Percentiles rank a stretch among this genome's conserved stretches.
These are phyloP conservation scores for Oenanthe sinensis DNA, from an alignment of 129 eudicot genomes.

Conservation along the genomic window DNA sequence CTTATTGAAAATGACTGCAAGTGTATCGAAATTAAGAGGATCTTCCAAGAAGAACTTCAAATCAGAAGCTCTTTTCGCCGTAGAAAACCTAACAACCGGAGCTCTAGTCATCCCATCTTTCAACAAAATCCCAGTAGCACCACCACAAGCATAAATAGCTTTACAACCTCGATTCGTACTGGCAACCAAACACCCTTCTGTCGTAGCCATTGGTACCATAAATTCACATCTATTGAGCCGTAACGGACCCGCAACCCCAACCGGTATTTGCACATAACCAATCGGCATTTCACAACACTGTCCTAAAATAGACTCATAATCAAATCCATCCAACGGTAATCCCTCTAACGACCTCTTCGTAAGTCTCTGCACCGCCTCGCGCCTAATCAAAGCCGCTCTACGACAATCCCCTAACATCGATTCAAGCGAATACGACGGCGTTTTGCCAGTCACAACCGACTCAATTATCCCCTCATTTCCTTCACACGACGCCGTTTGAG, in stretches of 20 bases:
- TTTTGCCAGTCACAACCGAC: constrained; percentile 32
- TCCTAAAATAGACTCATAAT: constrained; percentile 47
- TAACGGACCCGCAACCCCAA: constrained; percentile 71
- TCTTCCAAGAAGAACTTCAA: constrained; percentile 60
- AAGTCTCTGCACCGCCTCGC: constrained; percentile 35
- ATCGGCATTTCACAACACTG: constrained; percentile 83
- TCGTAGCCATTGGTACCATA: constrained; percentile 67
- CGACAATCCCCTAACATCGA: constrained; percentile 47
- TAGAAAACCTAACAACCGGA: constrained; percentile 57
- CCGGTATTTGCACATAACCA: constrained; percentile 67
- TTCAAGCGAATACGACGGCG: constrained; percentile 46
- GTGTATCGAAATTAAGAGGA: constrained; percentile 45
- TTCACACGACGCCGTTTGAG: constrained; percentile 14
- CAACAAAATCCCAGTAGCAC: constrained; percentile 44
- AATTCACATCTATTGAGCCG: constrained; percentile 41
- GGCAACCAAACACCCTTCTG: constrained; percentile 72
- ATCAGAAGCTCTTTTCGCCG: constrained; percentile 57
- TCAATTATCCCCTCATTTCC: constrained; percentile 49
- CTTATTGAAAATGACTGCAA: constrained; percentile 52
- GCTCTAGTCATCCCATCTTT: constrained; percentile 70
- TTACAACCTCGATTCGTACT: constrained; percentile 63
- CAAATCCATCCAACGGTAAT: constrained; percentile 51
- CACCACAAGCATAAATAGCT: constrained; percentile 50
- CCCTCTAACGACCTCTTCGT: constrained; percentile 46
- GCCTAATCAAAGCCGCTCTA: constrained; percentile 42